These are phyloP conservation scores for Microthyrium microscopicum DNA, from an alignment of 2,329 filamentous ascomycete species.

Conservation along the genomic window DNA sequence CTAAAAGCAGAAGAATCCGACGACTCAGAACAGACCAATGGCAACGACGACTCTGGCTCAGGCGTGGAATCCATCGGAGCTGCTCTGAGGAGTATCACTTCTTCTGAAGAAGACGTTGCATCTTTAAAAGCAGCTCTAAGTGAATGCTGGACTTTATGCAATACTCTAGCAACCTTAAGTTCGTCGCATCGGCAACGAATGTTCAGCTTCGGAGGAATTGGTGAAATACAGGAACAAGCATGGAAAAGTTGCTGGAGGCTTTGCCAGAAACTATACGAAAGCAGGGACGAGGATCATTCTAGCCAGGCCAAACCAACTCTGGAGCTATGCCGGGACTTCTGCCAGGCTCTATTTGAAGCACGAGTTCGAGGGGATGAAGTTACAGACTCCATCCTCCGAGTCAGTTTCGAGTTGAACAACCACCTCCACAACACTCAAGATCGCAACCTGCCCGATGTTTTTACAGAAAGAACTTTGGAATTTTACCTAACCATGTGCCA, in stretches of 20 bases:
- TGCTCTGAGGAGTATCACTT: conserved; percentile 39
- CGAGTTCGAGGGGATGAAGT: conserved; percentile 60
- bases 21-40: conserved; percentile 16
- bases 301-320: conserved; percentile 57
- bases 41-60: conserved; percentile 9
- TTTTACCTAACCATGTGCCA: conserved; percentile 92
- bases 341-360: conserved; percentile 78
- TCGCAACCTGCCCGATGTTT: conserved; percentile 64
- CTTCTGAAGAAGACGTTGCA: conserved; percentile 44
- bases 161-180: conserved; percentile 71
- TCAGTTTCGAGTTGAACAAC: conserved; percentile 91
- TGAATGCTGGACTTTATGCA: conserved; percentile 89
- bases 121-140: conserved; percentile 61
- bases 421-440: conserved; percentile 90
- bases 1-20: conserved; percentile 24
- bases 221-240: conserved; percentile 67
- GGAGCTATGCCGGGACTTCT: conserved; percentile 82
- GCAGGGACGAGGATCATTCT: conserved; percentile 52
- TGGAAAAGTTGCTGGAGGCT: conserved; percentile 92
- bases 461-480: conserved; percentile 76
- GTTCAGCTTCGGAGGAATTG: conserved; percentile 57
- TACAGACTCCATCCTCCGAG: conserved; percentile 71
- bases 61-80: conserved; percentile 27
- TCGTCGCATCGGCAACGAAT: conserved; percentile 67
- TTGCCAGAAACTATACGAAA: conserved; percentile 77